These are phyloP conservation scores for Clarireedia paspali DNA, from an alignment of 2,329 filamentous ascomycete species.

Conservation along the genomic window DNA sequence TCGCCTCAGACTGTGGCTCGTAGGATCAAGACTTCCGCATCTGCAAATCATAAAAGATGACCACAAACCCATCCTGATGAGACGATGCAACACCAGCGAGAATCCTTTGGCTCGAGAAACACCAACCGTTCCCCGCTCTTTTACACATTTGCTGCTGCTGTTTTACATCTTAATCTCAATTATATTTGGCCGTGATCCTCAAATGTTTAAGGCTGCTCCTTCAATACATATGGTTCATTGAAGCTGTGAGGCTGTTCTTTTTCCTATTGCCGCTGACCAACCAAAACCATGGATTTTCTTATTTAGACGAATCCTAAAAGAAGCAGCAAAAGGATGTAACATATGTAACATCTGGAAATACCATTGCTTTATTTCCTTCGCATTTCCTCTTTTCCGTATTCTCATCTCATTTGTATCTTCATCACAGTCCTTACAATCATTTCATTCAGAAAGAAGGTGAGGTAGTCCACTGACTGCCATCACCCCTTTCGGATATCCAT, in stretches of 20 bases:
- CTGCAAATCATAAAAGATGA: constrained; percentile 5
- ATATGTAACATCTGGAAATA: not conserved
- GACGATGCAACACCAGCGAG: not conserved
- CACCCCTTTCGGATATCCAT: not conserved
- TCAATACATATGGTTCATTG: not conserved
- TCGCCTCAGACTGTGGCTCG: not conserved
- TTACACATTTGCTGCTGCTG: not conserved
- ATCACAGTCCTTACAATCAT: not conserved
- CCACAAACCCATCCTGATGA: constrained; percentile 5
- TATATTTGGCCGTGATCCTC: not conserved
- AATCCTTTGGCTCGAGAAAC: not conserved
- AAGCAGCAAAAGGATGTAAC: not conserved
- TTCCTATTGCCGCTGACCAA: not conserved
- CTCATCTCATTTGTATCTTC: not conserved
- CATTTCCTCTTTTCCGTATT: not conserved
- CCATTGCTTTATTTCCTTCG: not conserved
- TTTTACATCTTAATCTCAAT: too few species aligned
- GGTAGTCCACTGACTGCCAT: not conserved
- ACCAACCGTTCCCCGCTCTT: not conserved
- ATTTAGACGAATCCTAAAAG: not conserved
- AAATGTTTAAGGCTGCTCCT: not conserved
- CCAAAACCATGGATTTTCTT: not conserved
- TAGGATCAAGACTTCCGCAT: not conserved
- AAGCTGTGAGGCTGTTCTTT: not conserved
- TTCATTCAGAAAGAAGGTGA: not conserved